Base-by-base conservation (phyloP, 164 flowering plant species). In the Cinnamomum chago region DNA sequence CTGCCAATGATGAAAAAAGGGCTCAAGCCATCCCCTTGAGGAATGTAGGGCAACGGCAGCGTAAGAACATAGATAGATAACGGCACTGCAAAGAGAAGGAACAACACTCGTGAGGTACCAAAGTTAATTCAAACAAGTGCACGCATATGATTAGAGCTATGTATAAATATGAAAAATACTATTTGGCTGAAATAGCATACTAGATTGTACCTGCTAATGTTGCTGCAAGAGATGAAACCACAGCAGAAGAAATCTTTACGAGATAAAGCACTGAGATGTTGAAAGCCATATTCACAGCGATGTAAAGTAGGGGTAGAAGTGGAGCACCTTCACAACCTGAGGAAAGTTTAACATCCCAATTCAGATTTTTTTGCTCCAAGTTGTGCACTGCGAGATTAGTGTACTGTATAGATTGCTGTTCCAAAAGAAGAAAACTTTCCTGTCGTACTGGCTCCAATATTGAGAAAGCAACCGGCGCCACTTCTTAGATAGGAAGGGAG, bases 291-390 rank as follows among this genome's bases (percentile, higher is more conserved):
- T 94, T 94, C 68, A 81, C 74, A 24, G 74, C 24, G 72, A 92
- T 83, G 80, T 87, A 94, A 25, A 94, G 88, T 13, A 94, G 79
- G 20, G 97, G 98, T 58, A 94, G 83, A 62, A 86, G 72, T 12
- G 96, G 98, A 69, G 98, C 86, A 64, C 98, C 98, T 23, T 83
- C 85, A 65, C 98, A 92, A 72, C 92, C 98, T 92, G 89, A 77
- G 70, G 30, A 58, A 28, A 40, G 70, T 14, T 66, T 9, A 27
- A 62, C 47, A 68, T 22, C 22, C 40, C n/a, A 65, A 15, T 64
- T 25, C 10, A 30, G 72, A 67, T 25, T 33, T 17, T 13, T 27
- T 66, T 28, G 28, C 50, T 28, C 66, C 30, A 62, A 52, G 13
- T 52, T 13, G 18, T 52, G 18, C 1, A 15, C 33, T 30, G 5